Evolutionary conservation across 352 stramenopile species (phyloP).

Genomic region (Globisporangium paroecandrum): DNA sequence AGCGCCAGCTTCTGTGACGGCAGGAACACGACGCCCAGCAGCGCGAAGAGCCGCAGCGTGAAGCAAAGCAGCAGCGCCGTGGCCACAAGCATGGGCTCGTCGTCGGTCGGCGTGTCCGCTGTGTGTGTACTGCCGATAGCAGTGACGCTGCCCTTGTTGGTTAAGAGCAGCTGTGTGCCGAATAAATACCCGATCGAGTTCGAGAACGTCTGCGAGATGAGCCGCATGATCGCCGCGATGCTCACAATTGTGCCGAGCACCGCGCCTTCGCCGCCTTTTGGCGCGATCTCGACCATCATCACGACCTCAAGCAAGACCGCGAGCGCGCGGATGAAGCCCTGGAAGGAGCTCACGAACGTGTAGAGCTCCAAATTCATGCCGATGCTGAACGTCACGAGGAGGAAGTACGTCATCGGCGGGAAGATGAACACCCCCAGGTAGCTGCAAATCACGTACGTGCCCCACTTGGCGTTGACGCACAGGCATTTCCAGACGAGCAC

Average conservation of each 20-base stretch:
- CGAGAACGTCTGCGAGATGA: slow-evolving; percentile 25
- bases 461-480: slow-evolving; percentile 35
- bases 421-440: slow-evolving; percentile 27
- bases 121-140: not conserved
- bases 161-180: slow-evolving; percentile 16
- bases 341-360: slow-evolving; percentile 32
- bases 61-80: slow-evolving; percentile 26
- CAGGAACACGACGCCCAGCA: slow-evolving; percentile 25
- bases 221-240: slow-evolving; percentile 37
- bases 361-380: slow-evolving; percentile 28
- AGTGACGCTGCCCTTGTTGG: slow-evolving; percentile 9
- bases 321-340: slow-evolving; percentile 33
- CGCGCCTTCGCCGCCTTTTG: slow-evolving; percentile 36
- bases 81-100: slow-evolving; percentile 30
- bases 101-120: slow-evolving; percentile 2
- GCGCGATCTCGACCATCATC: slow-evolving; percentile 43
- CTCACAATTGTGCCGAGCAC: slow-evolving; percentile 42
- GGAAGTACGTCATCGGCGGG: slow-evolving; percentile 23
- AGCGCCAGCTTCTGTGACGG: slow-evolving; percentile 20
- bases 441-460: slow-evolving; percentile 27
- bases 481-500: slow-evolving; percentile 33
- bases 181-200: slow-evolving; percentile 22
- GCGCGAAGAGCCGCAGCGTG: slow-evolving; percentile 24
- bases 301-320: slow-evolving; percentile 37
- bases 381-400: slow-evolving; percentile 28